phyloP scores from a whole-genome alignment of 768 basidiomycete species.

The Gloeopeniophorella convolvens region DNA sequence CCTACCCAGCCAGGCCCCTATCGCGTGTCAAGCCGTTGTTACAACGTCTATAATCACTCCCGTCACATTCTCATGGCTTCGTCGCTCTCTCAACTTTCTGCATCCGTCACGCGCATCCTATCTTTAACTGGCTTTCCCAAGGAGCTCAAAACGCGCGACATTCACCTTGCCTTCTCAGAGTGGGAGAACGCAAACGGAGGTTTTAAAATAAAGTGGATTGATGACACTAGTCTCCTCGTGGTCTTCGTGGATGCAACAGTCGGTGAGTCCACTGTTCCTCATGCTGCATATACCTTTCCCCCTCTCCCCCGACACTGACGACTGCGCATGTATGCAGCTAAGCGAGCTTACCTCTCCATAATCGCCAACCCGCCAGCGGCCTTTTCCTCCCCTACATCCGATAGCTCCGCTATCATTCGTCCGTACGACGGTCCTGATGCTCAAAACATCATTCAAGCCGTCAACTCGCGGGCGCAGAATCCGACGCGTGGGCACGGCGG shows the following conservation, averaged over 20 bases:
- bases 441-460: slow-evolving; percentile 73
- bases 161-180: slow-evolving; percentile 84
- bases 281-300: slow-evolving; percentile 4
- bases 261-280: slow-evolving; percentile 51
- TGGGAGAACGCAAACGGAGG: slow-evolving; percentile 85
- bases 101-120: slow-evolving; percentile 94
- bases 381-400: slow-evolving; percentile 50
- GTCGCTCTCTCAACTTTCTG: slow-evolving; percentile 77
- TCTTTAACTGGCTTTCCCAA: slow-evolving; percentile 88
- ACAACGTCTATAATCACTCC: slow-evolving; percentile 13
- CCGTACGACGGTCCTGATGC: slow-evolving; percentile 97
- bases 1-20: slow-evolving; percentile 6
- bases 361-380: slow-evolving; percentile 76
- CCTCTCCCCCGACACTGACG: slow-evolving; percentile 2
- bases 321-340: slow-evolving; percentile 49
- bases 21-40: slow-evolving; percentile 3
- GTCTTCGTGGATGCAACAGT: slow-evolving; percentile 88
- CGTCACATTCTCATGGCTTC: slow-evolving; percentile 47
- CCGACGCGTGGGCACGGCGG: slow-evolving; percentile 66
- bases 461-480: slow-evolving; percentile 63
- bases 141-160: slow-evolving; percentile 96
- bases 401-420: slow-evolving; percentile 56
- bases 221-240: slow-evolving; percentile 91
- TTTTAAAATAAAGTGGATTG: slow-evolving; percentile 98
- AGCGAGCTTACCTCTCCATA: slow-evolving; percentile 89